Evolutionary conservation across 140 eudicot species (phyloP), one percentile per base, ranked within the genome.

Genomic region (Oenanthe javanica): DNA sequence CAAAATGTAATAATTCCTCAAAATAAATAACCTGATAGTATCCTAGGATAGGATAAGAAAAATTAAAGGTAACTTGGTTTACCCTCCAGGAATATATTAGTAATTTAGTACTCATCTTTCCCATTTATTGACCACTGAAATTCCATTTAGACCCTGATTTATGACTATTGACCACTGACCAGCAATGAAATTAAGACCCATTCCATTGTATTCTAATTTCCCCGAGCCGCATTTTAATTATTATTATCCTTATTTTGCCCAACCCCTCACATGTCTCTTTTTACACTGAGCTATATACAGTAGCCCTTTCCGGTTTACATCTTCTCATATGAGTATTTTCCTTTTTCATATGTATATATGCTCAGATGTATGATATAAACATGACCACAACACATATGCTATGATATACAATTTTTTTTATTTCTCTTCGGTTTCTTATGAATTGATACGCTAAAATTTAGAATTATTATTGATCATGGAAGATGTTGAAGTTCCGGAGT

Each of bases 401-500:
- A 2, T 25, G 8, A 21, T 74, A 3, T 21, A 45, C 12, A 73
- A 9, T 0, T 45, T 4, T 21, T 31, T 73, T 6, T 12, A 7
- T 71, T 45, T 73, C 3, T 27, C 38, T 43, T n/a, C 4, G 5
- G 12, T 36, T 42, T 69, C 11, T 7, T 59, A 0, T 21, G 10
- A 59, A 21, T 9, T 14, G 1, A 3, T 31, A n/a, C 38, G 0
- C 10, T 3, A n/a, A 25, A 15, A 3, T 73, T 14, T 45, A 9
- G 12, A 16, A 42, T 46, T 4, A 19, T 18, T 70, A 42, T 42
- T 14, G 10, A 63, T 50, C 38, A 85, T 85, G 91, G 90, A 87
- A 67, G 86, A 87, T 18, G 79, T 12, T 19, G 91, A 87, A 78
- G 81, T 85, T 78, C 88, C 91, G 36, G 85, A 85, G 36, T 82